phyloP scores from a whole-genome alignment of 768 basidiomycete genomes.

The Leccinum ochraceum region DNA sequence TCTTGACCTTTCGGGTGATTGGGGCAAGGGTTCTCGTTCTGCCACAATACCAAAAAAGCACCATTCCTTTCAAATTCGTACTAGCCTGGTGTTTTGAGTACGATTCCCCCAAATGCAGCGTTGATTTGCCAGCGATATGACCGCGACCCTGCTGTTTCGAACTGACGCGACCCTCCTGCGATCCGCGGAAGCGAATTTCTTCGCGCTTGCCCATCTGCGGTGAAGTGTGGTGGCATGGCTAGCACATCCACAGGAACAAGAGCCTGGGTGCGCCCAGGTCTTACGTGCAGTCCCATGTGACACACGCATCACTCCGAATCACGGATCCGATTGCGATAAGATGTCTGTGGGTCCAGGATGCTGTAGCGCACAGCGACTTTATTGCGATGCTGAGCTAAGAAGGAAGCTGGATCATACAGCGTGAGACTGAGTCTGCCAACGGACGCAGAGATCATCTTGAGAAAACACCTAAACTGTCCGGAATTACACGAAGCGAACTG shows the following conservation, averaged over 20 bases:
- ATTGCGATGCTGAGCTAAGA: neutral
- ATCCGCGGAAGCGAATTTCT: constrained; percentile 16
- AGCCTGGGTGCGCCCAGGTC: neutral
- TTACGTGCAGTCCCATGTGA: neutral
- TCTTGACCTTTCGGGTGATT: constrained; percentile 1
- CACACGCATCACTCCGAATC: neutral
- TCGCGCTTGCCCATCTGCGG: neutral
- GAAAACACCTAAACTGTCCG: constrained; percentile 10
- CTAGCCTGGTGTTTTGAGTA: constrained; percentile 19
- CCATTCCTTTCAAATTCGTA: neutral
- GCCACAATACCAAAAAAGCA: constrained; percentile 6
- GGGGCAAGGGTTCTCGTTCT: constrained; percentile 1
- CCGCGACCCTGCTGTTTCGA: constrained; percentile 8
- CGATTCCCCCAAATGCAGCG: constrained; percentile 4
- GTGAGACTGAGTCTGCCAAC: constrained; percentile 10
- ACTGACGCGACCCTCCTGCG: neutral
- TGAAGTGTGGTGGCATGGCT: constrained; percentile 1
- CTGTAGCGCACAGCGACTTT: constrained; percentile 14
- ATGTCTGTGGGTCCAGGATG: constrained; percentile 22
- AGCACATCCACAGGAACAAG: neutral
- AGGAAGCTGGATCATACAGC: constrained; percentile 7
- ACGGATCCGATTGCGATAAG: constrained; percentile 23
- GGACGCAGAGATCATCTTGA: constrained; percentile 11
- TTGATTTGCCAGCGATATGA: constrained; percentile 11
- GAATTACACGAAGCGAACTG: constrained; percentile 8